Evolutionary conservation across 2,329 filamentous ascomycete genomes (phyloP).

Genomic region (Alternaria incomplexa): DNA sequence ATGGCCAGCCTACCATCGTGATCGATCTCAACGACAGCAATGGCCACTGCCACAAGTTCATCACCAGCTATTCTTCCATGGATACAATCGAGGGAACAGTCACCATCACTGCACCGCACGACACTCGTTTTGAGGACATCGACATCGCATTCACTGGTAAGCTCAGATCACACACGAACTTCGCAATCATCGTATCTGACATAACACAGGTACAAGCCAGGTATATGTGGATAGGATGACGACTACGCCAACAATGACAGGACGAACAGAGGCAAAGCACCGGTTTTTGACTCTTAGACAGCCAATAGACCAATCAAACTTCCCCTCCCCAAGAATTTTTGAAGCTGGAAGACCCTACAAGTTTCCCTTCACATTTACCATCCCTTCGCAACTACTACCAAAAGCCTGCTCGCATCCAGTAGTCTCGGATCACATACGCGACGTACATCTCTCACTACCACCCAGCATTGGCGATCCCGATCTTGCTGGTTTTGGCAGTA

Average conservation of each 20-base stretch:
- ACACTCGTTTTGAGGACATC: constrained; percentile 64
- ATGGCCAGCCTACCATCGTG: constrained; percentile 50
- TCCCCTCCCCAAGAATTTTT: constrained; percentile 62
- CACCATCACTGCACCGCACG: constrained; percentile 56
- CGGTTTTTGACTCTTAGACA: constrained; percentile 68
- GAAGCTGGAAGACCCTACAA: constrained; percentile 62
- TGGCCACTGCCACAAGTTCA: constrained; percentile 37
- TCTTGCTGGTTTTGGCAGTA: constrained; percentile 57
- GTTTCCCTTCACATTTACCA: constrained; percentile 69
- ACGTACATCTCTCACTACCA: constrained; percentile 64
- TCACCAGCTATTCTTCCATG: constrained; percentile 62
- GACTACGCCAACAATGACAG: constrained; percentile 58
- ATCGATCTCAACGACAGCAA: constrained; percentile 50
- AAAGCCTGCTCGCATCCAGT: constrained; percentile 63
- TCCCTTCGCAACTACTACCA: constrained; percentile 66
- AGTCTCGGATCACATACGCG: constrained; percentile 58
- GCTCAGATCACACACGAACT: constrained; percentile 10
- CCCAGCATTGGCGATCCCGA: constrained; percentile 67
- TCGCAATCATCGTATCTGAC: constrained; percentile 17
- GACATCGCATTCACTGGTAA: constrained; percentile 65
- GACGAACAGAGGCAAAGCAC: constrained; percentile 63
- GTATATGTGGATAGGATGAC: constrained; percentile 63
- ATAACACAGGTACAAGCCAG: constrained; percentile 53
- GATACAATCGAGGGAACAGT: constrained; percentile 64
- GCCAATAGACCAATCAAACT: constrained; percentile 60